Percentiles rank a stretch among this genome's conserved stretches.
phyloP scores from a whole-genome alignment of 345 rosid species.

The Eutrema yunnanense region DNA sequence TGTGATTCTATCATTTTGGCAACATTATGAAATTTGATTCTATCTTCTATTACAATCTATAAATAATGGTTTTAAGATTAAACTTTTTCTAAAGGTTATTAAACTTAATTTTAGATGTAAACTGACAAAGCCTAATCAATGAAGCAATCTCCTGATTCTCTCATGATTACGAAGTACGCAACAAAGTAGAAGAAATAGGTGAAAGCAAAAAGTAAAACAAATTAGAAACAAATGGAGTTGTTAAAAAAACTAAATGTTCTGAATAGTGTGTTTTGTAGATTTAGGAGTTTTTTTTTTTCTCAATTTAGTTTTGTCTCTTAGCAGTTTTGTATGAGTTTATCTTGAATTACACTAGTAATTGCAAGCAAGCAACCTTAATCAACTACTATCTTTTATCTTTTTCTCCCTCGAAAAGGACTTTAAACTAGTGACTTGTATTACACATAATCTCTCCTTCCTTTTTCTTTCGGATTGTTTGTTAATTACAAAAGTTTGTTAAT shows the following conservation, averaged over 20 bases:
- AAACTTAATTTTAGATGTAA: not conserved
- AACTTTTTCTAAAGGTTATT: not conserved
- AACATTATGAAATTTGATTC: not conserved
- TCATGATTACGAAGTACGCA: not conserved
- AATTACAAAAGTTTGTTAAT: not conserved
- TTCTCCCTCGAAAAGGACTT: conserved; percentile 14
- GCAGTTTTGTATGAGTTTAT: not conserved
- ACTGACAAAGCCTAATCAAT: not conserved
- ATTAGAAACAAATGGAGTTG: not conserved
- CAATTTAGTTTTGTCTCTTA: not conserved
- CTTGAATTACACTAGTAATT: not conserved
- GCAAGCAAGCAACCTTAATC: conserved; percentile 25
- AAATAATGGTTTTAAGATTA: not conserved
- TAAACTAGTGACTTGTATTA: conserved; percentile 3
- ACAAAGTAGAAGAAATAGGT: not conserved
- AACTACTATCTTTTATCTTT: not conserved
- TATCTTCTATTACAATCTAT: not conserved
- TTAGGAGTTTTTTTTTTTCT: not conserved
- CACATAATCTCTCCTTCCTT: not conserved
- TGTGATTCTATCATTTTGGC: not conserved
- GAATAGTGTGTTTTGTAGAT: not conserved
- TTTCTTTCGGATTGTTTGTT: not conserved
- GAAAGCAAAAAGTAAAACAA: not conserved
- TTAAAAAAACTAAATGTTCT: not conserved
- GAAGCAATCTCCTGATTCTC: not conserved